Conservation (phyloP, 2,329 filamentous ascomycete genomes). For the Ascochyta fabae region DNA sequence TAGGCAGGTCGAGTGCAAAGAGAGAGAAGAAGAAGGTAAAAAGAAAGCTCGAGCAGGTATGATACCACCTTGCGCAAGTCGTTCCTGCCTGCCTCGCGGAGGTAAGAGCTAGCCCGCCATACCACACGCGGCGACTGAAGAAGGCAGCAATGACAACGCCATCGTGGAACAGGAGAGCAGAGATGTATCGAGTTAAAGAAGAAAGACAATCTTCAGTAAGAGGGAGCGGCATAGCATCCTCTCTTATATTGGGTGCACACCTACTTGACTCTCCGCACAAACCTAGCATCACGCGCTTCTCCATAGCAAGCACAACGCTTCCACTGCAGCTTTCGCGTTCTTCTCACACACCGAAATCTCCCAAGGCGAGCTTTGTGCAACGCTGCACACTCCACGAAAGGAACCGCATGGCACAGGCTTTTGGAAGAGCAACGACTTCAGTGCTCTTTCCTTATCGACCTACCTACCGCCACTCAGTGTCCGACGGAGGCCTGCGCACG, state of each 20-base stretch:
- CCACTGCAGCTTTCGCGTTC: not conserved
- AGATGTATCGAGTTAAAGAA: not conserved
- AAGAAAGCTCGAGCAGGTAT: not conserved
- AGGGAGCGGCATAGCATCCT: constrained; percentile 2
- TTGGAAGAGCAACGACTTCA: not conserved
- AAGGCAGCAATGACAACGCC: not conserved
- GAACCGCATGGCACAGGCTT: not conserved
- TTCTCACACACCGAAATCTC: not conserved
- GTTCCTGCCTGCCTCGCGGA: constrained; percentile 1
- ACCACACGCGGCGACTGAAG: not conserved
- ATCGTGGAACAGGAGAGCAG: not conserved
- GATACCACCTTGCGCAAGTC: not conserved
- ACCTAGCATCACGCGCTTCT: not conserved
- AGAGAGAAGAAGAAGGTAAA: not conserved
- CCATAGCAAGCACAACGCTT: not conserved
- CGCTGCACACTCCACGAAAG: not conserved
- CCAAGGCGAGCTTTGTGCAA: not conserved
- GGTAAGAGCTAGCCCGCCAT: constrained; percentile 2
- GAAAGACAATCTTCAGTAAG: not conserved
- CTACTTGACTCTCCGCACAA: constrained; percentile 6
- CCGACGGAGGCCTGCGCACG: not conserved
- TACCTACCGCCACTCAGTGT: not conserved
- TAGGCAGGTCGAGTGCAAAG: constrained; percentile 11
- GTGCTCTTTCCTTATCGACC: not conserved
- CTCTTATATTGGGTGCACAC: constrained; percentile 6